Conservation (phyloP, 371 early-diverging fungal species). For the Mucor velutinosus region DNA sequence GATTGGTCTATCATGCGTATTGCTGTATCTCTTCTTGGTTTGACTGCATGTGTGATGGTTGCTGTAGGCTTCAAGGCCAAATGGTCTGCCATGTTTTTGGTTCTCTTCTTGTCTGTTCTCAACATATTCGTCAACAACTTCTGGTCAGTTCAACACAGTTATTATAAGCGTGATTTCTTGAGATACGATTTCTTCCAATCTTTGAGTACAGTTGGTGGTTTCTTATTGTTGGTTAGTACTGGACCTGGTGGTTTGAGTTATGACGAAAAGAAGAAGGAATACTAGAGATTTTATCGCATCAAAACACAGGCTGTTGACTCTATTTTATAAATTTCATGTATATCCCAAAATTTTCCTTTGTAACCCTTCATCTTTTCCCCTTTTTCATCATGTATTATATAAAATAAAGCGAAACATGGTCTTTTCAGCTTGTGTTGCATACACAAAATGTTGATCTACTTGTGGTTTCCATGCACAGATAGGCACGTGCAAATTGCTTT, state of each 20-base stretch:
- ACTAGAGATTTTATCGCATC: constrained; percentile 42
- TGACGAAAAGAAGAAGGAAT: constrained; percentile 97
- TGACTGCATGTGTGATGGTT: constrained; percentile 92
- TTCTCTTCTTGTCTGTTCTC: constrained; percentile 83
- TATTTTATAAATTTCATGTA: neutral
- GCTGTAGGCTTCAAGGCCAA: constrained; percentile 97
- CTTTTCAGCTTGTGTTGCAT: neutral
- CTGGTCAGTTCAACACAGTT: constrained; percentile 88
- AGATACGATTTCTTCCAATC: constrained; percentile 99
- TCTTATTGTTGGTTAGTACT: constrained; percentile 87
- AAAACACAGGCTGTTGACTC: neutral
- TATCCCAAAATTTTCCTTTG: neutral
- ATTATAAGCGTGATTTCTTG: constrained; percentile 86
- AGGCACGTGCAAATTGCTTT: neutral
- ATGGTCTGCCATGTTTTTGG: constrained; percentile 91
- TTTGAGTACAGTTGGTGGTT: constrained; percentile 93
- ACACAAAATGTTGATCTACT: neutral
- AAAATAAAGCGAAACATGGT: neutral
- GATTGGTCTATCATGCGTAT: constrained; percentile 74
- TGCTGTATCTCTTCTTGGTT: constrained; percentile 72
- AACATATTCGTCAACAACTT: constrained; percentile 95
- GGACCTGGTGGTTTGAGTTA: constrained; percentile 93
- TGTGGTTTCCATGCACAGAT: neutral
- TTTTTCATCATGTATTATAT: neutral
- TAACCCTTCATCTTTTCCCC: neutral